These are phyloP conservation scores for Tephrocybe sp. DNA, from an alignment of 768 basidiomycete genomes.

Conservation along the genomic window DNA sequence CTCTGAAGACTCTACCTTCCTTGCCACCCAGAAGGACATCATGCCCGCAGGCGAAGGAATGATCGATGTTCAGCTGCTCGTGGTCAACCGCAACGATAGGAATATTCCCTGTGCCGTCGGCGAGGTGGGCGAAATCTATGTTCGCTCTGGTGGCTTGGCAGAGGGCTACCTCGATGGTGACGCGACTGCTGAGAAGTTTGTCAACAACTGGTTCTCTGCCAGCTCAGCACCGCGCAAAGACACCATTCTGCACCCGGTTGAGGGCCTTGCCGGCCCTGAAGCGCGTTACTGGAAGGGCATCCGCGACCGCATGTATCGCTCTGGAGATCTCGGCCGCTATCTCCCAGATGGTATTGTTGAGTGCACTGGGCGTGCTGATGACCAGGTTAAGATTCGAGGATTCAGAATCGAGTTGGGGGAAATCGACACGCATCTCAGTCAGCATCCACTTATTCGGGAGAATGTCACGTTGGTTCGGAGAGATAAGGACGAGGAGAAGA, in stretches of 20 bases:
- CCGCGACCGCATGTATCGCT: constrained; percentile 96
- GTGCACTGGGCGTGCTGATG: constrained; percentile 95
- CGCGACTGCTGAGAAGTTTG: constrained; percentile 89
- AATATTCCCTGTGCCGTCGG: constrained; percentile 89
- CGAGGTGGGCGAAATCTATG: constrained; percentile 98
- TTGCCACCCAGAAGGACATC: constrained; percentile 93
- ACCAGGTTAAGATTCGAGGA: constrained; percentile 98
- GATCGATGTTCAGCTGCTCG: constrained; percentile 95
- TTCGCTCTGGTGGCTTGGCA: constrained; percentile 91
- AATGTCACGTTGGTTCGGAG: constrained; percentile 96
- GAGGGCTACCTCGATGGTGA: constrained; percentile 90
- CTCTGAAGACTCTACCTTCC: constrained; percentile 82
- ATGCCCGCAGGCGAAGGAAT: constrained; percentile 98
- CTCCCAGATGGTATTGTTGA: constrained; percentile 91
- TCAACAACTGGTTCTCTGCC: constrained; percentile 86
- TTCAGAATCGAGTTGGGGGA: constrained; percentile 99
- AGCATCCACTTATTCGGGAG: constrained; percentile 92
- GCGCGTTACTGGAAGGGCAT: constrained; percentile 91
- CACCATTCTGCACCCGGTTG: constrained; percentile 63
- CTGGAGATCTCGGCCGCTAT: constrained; percentile 95
- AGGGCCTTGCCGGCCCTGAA: constrained; percentile 64
- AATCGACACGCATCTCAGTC: constrained; percentile 93
- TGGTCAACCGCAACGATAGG: constrained; percentile 88
- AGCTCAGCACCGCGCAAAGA: constrained; percentile 56
- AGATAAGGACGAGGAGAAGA: constrained; percentile 99